Conservation (phyloP, 2,329 filamentous ascomycete species). For the Beauveria australis region DNA sequence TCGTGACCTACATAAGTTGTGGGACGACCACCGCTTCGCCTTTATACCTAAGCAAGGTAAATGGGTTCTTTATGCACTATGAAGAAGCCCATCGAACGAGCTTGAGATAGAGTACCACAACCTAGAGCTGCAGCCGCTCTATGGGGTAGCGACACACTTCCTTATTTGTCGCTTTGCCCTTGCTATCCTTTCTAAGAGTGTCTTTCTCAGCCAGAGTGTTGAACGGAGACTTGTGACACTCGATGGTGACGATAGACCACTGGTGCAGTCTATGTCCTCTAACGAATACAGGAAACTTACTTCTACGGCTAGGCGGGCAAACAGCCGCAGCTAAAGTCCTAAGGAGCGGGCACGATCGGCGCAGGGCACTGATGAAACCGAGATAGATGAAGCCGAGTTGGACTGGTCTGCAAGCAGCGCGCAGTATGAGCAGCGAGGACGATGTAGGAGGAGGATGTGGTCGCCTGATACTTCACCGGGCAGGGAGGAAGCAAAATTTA, state of each 20-base stretch:
- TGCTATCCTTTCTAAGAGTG: conserved; percentile 11
- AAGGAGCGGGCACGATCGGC: not conserved
- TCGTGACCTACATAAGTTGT: conserved; percentile 10
- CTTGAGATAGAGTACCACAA: conserved; percentile 11
- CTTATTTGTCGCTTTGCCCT: conserved; percentile 10
- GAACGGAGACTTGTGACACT: conserved; percentile 4
- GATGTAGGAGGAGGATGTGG: not conserved
- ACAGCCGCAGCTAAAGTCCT: not conserved
- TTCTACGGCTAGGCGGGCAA: not conserved
- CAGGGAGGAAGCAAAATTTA: not conserved
- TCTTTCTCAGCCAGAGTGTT: conserved; percentile 6
- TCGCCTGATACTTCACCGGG: not conserved
- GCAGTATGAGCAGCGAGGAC: not conserved
- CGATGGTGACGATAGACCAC: not conserved
- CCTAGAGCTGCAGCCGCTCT: conserved; percentile 7
- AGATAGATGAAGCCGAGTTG: not conserved
- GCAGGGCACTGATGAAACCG: not conserved
- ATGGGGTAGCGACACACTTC: conserved; percentile 4
- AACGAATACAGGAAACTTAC: not conserved
- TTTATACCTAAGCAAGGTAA: conserved; percentile 7
- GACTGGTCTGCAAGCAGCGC: not conserved
- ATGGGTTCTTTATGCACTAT: not conserved
- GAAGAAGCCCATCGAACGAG: conserved; percentile 8
- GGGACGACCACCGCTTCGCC: conserved; percentile 11
- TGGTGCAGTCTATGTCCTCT: not conserved